A percentile compares a stretch with the other conserved stretches of the same genome.
Evolutionary conservation across 148 eudicot genomes (phyloP).

Genomic region (Diospyros kaki): DNA sequence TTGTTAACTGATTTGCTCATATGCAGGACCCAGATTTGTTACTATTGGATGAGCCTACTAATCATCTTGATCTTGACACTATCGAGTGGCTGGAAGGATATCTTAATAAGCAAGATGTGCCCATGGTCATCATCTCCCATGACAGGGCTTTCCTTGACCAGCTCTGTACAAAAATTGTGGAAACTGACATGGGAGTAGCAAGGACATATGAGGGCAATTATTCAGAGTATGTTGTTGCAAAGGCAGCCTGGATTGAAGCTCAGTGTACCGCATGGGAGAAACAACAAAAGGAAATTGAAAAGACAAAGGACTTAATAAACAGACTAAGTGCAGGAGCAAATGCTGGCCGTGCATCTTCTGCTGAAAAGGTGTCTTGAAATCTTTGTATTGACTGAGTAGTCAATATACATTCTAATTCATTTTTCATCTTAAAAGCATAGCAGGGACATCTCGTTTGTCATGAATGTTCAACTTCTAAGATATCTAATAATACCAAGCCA

Average conservation of each 20-base stretch:
- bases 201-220: slow-evolving; percentile 85
- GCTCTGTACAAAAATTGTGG: slow-evolving; percentile 95
- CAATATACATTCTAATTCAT: not conserved
- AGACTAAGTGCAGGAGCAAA: slow-evolving; percentile 80
- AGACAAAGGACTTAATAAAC: slow-evolving; percentile 67
- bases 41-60: slow-evolving; percentile 95
- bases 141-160: slow-evolving; percentile 99
- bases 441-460: not conserved
- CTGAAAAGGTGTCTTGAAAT: slow-evolving; percentile 65
- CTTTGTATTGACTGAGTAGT: not conserved
- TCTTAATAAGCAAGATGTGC: slow-evolving; percentile 69
- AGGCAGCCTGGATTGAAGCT: slow-evolving; percentile 92
- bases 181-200: slow-evolving; percentile 96
- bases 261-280: slow-evolving; percentile 95
- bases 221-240: slow-evolving; percentile 68
- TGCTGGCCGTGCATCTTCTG: slow-evolving; percentile 81
- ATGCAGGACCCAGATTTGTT: slow-evolving; percentile 87
- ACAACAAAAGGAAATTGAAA: slow-evolving; percentile 91
- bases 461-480: not conserved
- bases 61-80: slow-evolving; percentile 97
- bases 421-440: not conserved
- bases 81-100: slow-evolving; percentile 96
- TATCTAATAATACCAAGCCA: not conserved
- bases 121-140: slow-evolving; percentile 97
- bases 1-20: slow-evolving; percentile 10